Base-by-base conservation (phyloP, 495 filamentous ascomycete genomes). In the Lepraria neglecta region DNA sequence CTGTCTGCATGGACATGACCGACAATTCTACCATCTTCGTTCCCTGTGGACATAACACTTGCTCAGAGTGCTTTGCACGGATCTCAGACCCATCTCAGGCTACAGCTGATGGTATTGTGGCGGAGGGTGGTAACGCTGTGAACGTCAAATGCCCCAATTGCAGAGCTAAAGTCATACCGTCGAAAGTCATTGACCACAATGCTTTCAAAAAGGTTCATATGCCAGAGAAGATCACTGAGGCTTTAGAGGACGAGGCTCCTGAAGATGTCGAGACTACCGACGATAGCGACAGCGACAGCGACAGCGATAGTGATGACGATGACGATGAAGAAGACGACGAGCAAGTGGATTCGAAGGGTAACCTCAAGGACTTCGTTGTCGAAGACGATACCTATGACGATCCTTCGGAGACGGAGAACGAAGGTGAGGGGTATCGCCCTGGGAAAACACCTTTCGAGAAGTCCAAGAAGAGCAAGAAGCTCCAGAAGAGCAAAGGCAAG, bases 141-240 rank as follows among this genome's bases (percentile, higher is more conserved):
- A 38, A 77, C 27, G 72, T 80, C 10, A 87, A 80, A 64, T 97
- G 92, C 70, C 92, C 90, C 3, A 81, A 85, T 17, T 98, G 92
- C 68, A 82, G 86, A 45, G 80, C 79, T 1, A 73, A 71, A 5
- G 76, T 94, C 31, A 78, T 87, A 24, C 72, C 82, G 15, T 77
- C 83, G 31, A 87, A 85, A 58, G 77, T 92, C 54, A 92, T 92
- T 50, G 87, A 89, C 63, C 82, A 87, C 64, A 69, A 73, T 4
- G 78, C 84, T 3, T 98, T 98, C 74, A 81, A 83, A 64, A 85
- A 88, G 64, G 86, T 86, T 35, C 82, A 96, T 70, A 82, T 82
- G 68, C 81, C 82, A 0, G 78, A 82, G 52, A 66, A 68, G 2
- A 67, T 69, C 19, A 73, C 59, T 44, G 71, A 73, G 3, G 72